These are phyloP conservation scores for Sphagnum contortum DNA, from an alignment of 225 moss, liverwort and hornwort species.

Conservation along the genomic window DNA sequence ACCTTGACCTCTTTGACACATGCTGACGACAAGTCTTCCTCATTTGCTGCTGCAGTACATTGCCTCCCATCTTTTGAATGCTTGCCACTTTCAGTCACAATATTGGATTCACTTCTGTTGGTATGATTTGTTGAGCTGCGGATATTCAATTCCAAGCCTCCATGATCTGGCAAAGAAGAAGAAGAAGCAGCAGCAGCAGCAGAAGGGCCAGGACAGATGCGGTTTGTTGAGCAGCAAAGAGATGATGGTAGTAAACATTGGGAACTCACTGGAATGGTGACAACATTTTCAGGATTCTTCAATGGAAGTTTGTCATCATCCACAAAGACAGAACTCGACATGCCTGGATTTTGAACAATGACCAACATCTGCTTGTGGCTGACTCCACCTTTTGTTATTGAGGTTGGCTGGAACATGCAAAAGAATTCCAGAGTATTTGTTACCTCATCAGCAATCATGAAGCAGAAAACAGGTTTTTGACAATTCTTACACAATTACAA, in stretches of 20 bases:
- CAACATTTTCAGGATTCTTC: constrained; percentile 19
- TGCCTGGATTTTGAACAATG: constrained; percentile 85
- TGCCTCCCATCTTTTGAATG: constrained; percentile 1
- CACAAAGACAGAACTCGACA: constrained; percentile 22
- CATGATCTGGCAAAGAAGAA: constrained; percentile 22
- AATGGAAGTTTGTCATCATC: constrained; percentile 10
- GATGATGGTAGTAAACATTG: neutral
- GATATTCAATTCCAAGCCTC: constrained; percentile 27
- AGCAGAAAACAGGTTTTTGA: neutral
- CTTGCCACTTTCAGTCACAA: constrained; percentile 9
- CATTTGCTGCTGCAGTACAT: constrained; percentile 13
- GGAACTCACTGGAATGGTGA: constrained; percentile 12
- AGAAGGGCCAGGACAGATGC: constrained; percentile 2
- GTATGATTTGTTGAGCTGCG: constrained; percentile 22
- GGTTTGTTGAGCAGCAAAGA: constrained; percentile 3
- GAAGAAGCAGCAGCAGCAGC: constrained; percentile 4
- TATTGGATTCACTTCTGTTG: constrained; percentile 2
- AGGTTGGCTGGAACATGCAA: constrained; percentile 51
- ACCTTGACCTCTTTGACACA: constrained; percentile 54
- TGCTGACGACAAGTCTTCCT: constrained; percentile 18
- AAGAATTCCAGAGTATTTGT: neutral
- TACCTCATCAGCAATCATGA: neutral
- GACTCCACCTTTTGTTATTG: constrained; percentile 33
- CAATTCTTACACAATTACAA: neutral
- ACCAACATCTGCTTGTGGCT: constrained; percentile 54